Conservation (phyloP, 768 basidiomycete species). For the Boletus pseudopeckii region DNA sequence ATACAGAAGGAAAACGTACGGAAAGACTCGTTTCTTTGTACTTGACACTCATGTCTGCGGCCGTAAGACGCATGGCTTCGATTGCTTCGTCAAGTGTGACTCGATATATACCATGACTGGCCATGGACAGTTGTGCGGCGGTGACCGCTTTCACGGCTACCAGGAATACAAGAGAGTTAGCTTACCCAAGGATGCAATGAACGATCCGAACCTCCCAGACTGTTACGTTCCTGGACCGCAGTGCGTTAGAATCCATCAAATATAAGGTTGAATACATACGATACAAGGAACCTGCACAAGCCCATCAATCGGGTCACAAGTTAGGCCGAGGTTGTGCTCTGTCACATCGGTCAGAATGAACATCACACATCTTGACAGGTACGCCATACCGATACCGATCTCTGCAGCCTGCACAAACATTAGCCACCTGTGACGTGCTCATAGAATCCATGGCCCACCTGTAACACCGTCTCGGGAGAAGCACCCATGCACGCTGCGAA, state of each 20-base stretch:
- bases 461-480: constrained; percentile 76
- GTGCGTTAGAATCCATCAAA: constrained; percentile 1
- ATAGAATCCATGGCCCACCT: constrained; percentile 39
- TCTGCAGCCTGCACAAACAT: constrained; percentile 62
- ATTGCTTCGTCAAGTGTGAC: constrained; percentile 94
- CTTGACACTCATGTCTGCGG: constrained; percentile 91
- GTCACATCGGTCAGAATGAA: constrained; percentile 5
- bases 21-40: constrained; percentile 96
- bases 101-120: constrained; percentile 81
- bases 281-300: constrained; percentile 96
- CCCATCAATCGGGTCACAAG: constrained; percentile 93
- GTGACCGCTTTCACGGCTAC: constrained; percentile 89
- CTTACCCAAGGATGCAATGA: background rate
- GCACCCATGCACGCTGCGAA: constrained; percentile 95
- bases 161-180: constrained; percentile 7
- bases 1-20: constrained; percentile 40
- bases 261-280: constrained; percentile 37
- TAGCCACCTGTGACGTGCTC: background rate
- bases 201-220: constrained; percentile 62
- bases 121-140: constrained; percentile 92
- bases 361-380: background rate
- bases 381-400: constrained; percentile 74
- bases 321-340: constrained; percentile 87
- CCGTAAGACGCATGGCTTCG: constrained; percentile 90
- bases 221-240: constrained; percentile 67